Base-by-base conservation (phyloP, 495 filamentous ascomycete genomes). In the Trichoderma orchidacearum region DNA sequence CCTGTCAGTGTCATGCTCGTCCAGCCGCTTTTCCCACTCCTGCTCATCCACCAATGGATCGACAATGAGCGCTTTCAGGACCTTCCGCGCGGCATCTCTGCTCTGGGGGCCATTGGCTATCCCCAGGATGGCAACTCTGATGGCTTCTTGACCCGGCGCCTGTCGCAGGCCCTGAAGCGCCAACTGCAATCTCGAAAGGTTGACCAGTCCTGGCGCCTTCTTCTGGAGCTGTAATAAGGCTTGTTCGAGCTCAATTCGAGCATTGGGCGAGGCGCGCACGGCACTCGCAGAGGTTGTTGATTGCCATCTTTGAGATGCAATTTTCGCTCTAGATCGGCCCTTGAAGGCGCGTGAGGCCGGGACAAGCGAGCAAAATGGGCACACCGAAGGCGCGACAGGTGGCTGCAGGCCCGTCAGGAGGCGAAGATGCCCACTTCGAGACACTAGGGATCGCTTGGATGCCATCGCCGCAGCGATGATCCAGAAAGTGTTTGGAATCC, bases 131-230 rank as follows among this genome's bases (percentile, higher is more conserved):
- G 76, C 90, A 65, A 97, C 75, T 32, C 92, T 74, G 61, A 89
- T 80, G n/a, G 86, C 77, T 62, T 81, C 78, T 52, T 74, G 52
- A 5, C 78, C 78, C 1, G 75, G 63, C 15, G 78, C 72, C 59
- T 86, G 80, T 61, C 86, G 81, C 59, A 96, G 72, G 5, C 89
- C 89, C 52, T 84, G 77, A 64, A 90, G 67, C 17, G 90, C 92
- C 61, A 97, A 77, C 63, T 89, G 84, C 54, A 96, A 65, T 61
- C 89, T 81, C 56, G 86, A 85, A 21, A 86, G 73, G 68, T 88
- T 87, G 57, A 90, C 77, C 66, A 84, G 81, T 58, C 78, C 77
- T 34, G 80, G 71, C 25, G 84, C 80, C 36, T 80, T 68, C 57
- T 77, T 75, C 59, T 86, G 76, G 23, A 95, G 71, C 23, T 76